A percentile compares a stretch with the other conserved stretches of the same genome.
These are phyloP conservation scores for Rhododendron ferrugineum DNA, from an alignment of 148 eudicot genomes.

Conservation along the genomic window DNA sequence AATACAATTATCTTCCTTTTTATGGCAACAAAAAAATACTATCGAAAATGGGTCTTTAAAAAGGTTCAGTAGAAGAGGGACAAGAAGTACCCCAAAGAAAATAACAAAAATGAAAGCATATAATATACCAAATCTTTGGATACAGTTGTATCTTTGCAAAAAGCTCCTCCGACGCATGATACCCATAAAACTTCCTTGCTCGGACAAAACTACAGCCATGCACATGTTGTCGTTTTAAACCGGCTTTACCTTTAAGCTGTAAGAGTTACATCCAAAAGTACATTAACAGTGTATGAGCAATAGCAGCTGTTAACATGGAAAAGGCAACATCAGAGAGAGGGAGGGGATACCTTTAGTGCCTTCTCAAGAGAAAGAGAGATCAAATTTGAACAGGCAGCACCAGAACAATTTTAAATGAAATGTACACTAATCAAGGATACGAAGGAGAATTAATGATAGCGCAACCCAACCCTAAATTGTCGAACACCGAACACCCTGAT, in stretches of 20 bases:
- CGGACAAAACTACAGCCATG: slow-evolving; percentile 82
- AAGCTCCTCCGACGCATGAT: slow-evolving; percentile 74
- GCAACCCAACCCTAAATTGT: too few species aligned
- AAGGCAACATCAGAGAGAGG: neutral
- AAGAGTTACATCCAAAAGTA: slow-evolving; percentile 9
- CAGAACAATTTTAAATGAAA: too few species aligned
- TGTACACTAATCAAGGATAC: too few species aligned
- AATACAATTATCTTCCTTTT: neutral
- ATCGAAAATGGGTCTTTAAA: neutral
- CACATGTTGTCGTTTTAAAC: slow-evolving; percentile 91
- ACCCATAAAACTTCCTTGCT: slow-evolving; percentile 81
- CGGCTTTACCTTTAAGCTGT: slow-evolving; percentile 77
- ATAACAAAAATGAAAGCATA: neutral
- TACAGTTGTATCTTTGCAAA: slow-evolving; percentile 90
- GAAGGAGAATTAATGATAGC: too few species aligned
- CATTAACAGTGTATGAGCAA: slow-evolving; percentile 1
- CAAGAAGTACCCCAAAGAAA: neutral
- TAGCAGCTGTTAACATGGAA: slow-evolving; percentile 8
- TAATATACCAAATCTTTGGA: slow-evolving; percentile 30
- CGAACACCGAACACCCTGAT: too few species aligned
- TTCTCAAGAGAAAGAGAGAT: too few species aligned
- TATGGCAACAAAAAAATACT: neutral
- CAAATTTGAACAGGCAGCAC: too few species aligned
- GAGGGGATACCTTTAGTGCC: neutral
- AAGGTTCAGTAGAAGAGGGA: neutral